A percentile compares a stretch with the other conserved stretches of the same genome.
Evolutionary conservation across 805 yeast genomes (phyloP).

Genomic region (Sporopachydermia quercuum): DNA sequence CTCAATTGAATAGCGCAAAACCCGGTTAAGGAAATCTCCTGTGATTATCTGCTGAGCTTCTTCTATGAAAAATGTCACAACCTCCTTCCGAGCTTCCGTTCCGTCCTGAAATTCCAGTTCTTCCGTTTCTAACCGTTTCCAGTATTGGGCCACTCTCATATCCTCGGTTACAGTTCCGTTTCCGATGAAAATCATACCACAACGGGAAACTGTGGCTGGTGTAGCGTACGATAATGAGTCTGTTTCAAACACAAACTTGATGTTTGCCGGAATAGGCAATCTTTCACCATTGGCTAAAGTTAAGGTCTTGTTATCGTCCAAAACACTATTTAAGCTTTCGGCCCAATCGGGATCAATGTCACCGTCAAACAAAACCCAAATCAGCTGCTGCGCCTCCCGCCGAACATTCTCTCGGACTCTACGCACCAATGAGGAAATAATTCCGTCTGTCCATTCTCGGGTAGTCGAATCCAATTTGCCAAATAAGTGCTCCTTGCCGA

Average conservation of each 20-base stretch:
- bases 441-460: slow-evolving; percentile 86
- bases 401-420: slow-evolving; percentile 36
- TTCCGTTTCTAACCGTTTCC: too few relatives aligned
- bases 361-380: slow-evolving; percentile 84
- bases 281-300: slow-evolving; percentile 89
- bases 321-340: slow-evolving; percentile 63
- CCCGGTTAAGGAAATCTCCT: slow-evolving; percentile 8
- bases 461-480: slow-evolving; percentile 66
- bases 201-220: slow-evolving; percentile 83
- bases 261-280: slow-evolving; percentile 44
- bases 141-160: too few relatives aligned
- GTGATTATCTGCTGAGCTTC: not conserved
- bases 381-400: slow-evolving; percentile 38
- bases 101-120: too few relatives aligned
- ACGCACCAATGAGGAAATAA: slow-evolving; percentile 56
- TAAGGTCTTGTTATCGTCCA: slow-evolving; percentile 72
- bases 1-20: slow-evolving; percentile 17
- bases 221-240: slow-evolving; percentile 54
- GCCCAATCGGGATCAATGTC: slow-evolving; percentile 92
- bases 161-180: slow-evolving; percentile 12
- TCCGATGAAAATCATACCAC: slow-evolving; percentile 79
- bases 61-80: slow-evolving; percentile 5
- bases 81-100: slow-evolving; percentile 7
- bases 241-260: slow-evolving; percentile 65
- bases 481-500: slow-evolving; percentile 48